These are phyloP conservation scores for Suillus discolor DNA, from an alignment of 768 basidiomycete genomes.

Conservation along the genomic window DNA sequence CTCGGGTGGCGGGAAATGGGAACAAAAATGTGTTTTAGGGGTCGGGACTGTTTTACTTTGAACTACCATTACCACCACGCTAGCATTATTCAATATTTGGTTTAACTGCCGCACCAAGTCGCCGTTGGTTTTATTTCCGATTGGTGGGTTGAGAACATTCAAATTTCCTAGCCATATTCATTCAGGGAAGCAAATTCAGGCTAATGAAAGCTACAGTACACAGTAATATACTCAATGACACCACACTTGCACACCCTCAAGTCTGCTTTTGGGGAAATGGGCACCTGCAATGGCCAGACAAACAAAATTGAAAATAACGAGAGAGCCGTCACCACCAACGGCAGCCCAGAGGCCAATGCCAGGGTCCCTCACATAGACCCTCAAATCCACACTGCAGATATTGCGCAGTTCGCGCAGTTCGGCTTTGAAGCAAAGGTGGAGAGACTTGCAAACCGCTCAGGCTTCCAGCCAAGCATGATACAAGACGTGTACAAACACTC, in stretches of 20 bases:
- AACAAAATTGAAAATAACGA: background rate
- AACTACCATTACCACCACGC: background rate
- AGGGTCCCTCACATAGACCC: background rate
- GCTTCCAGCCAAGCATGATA: background rate
- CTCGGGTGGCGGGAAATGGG: background rate
- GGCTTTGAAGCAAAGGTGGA: background rate
- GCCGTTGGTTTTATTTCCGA: background rate
- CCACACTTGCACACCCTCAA: slow-evolving; percentile 29
- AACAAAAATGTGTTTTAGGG: background rate
- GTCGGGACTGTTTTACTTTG: background rate
- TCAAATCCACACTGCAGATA: background rate
- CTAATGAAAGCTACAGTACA: slow-evolving; percentile 20
- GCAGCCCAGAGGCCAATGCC: background rate
- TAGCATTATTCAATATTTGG: background rate
- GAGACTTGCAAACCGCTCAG: background rate
- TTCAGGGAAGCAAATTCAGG: background rate
- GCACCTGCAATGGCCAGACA: background rate
- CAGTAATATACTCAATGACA: slow-evolving; percentile 39
- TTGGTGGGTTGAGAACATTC: background rate
- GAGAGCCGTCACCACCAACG: background rate
- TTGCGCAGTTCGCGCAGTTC: background rate
- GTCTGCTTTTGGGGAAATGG: background rate
- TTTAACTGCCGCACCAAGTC: background rate
- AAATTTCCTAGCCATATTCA: background rate
- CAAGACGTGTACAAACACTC: background rate